These are phyloP conservation scores for Apophysomyces ossiformis DNA, from an alignment of 371 early-diverging fungal genomes.

Conservation along the genomic window DNA sequence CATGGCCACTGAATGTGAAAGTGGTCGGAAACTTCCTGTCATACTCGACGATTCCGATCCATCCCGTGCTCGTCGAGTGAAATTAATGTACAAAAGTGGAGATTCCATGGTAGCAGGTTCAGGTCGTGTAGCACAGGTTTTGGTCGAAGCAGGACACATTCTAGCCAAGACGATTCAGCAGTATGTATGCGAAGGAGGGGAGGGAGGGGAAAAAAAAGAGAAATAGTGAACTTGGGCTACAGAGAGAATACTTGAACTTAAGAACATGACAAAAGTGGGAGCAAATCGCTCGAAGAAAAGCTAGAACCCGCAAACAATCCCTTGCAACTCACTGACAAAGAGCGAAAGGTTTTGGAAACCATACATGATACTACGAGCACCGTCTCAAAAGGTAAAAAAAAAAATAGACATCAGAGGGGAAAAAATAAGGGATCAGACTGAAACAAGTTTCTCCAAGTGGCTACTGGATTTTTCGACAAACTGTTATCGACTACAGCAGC, in stretches of 20 bases:
- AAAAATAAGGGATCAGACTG: background rate
- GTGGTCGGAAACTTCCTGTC: slow-evolving; percentile 16
- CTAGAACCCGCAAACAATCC: slow-evolving; percentile 30
- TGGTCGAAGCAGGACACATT: slow-evolving; percentile 37
- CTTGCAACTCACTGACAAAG: slow-evolving; percentile 30
- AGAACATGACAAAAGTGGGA: slow-evolving; percentile 16
- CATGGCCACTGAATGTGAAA: slow-evolving; percentile 19
- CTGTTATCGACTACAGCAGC: slow-evolving; percentile 28
- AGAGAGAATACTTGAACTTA: background rate
- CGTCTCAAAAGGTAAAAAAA: slow-evolving; percentile 19
- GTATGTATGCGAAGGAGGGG: background rate
- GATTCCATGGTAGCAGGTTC: slow-evolving; percentile 41
- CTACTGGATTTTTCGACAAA: slow-evolving; percentile 31
- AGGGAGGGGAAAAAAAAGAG: background rate
- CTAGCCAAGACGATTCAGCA: slow-evolving; percentile 34
- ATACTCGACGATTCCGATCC: slow-evolving; percentile 15
- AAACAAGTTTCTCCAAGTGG: background rate
- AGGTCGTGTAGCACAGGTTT: slow-evolving; percentile 40
- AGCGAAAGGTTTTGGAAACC: slow-evolving; percentile 31
- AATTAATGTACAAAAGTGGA: slow-evolving; percentile 35
- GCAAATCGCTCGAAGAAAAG: slow-evolving; percentile 22
- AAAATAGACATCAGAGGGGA: background rate
- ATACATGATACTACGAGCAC: slow-evolving; percentile 35
- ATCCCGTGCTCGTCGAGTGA: slow-evolving; percentile 21
- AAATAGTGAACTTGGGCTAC: background rate